Percentiles rank a stretch among this genome's conserved stretches.
These are phyloP conservation scores for Mycena indigotica DNA, from an alignment of 768 basidiomycete species.

Conservation along the genomic window DNA sequence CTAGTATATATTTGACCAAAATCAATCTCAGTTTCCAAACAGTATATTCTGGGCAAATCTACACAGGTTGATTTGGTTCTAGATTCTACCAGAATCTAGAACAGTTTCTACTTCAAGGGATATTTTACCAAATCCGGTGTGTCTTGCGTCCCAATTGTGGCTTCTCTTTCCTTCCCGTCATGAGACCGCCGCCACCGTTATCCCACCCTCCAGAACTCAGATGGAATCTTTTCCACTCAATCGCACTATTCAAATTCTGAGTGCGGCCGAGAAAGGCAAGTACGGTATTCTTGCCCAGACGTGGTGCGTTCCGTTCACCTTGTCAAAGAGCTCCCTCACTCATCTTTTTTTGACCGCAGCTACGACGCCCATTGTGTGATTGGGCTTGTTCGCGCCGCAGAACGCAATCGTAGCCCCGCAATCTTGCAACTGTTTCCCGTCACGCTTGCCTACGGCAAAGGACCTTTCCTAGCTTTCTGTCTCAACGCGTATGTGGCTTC, in stretches of 20 bases:
- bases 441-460: conserved; percentile 47
- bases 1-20: no score
- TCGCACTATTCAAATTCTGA: conserved; percentile 43
- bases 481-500: conserved; percentile 36
- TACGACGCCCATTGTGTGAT: conserved; percentile 50
- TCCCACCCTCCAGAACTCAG: no score
- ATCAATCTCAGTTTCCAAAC: no score
- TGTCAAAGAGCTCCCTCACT: not conserved
- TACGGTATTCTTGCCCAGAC: conserved; percentile 48
- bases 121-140: no score
- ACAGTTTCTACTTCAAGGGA: no score
- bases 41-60: no score
- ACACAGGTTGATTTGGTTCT: no score
- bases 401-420: conserved; percentile 47
- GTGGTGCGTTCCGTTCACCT: conserved; percentile 32
- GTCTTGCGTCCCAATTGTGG: no score
- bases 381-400: conserved; percentile 49
- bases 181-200: no score
- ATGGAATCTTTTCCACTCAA: conserved; percentile 30
- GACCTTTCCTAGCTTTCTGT: conserved; percentile 48
- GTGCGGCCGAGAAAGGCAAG: conserved; percentile 41
- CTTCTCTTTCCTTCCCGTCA: no score
- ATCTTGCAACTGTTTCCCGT: conserved; percentile 50
- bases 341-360: conserved; percentile 26
- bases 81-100: no score